These are phyloP conservation scores for Ocimum tenuiflorum DNA, from an alignment of 257 asterid species.

Conservation along the genomic window DNA sequence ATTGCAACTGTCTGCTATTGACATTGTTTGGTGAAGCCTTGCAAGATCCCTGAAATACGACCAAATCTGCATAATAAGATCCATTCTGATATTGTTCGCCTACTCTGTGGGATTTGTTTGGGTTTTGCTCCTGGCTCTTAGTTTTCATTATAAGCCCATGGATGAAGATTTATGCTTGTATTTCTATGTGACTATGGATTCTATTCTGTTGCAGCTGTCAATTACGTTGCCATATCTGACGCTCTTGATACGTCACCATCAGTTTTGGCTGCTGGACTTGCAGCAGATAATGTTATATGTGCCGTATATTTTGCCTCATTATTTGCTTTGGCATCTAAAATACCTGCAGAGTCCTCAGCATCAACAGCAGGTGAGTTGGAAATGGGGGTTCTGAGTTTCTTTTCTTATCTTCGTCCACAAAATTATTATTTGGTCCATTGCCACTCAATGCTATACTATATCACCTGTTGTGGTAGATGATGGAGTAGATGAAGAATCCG, in stretches of 20 bases:
- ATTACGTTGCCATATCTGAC: constrained; percentile 87
- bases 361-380: constrained; percentile 37
- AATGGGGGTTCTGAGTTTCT: background rate
- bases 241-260: constrained; percentile 83
- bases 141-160: background rate
- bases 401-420: background rate
- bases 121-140: background rate
- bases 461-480: constrained; percentile 26
- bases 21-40: background rate
- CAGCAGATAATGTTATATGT: constrained; percentile 96
- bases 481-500: constrained; percentile 29
- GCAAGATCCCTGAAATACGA: background rate
- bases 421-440: background rate
- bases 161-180: background rate
- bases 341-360: constrained; percentile 64
- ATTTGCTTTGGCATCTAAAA: constrained; percentile 74
- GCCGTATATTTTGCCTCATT: constrained; percentile 72
- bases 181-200: constrained; percentile 13
- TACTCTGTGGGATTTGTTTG: background rate
- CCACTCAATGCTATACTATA: background rate
- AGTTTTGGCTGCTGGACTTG: constrained; percentile 85
- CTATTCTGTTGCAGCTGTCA: constrained; percentile 53
- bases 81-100: background rate
- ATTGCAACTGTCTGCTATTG: background rate
- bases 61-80: background rate